Evolutionary conservation across 2,329 filamentous ascomycete species (phyloP).

Genomic region (Ceratocystis eucalypticola): DNA sequence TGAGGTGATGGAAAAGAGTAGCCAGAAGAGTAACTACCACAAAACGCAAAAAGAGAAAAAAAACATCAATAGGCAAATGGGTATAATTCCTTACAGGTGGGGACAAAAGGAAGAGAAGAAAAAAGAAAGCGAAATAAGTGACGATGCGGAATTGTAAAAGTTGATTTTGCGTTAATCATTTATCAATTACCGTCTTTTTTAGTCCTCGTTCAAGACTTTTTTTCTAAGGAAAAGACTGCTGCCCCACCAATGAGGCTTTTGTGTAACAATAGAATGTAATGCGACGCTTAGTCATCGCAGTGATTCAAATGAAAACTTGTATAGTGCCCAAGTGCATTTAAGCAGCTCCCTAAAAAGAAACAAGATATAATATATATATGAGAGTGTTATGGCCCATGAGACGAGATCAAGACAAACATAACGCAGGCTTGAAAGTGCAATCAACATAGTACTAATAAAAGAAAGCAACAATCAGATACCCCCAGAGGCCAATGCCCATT

Average conservation of each 20-base stretch:
- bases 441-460: neutral
- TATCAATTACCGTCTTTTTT: neutral
- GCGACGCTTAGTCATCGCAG: conserved; percentile 1
- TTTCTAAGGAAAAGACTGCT: neutral
- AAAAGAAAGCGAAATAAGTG: neutral
- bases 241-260: conserved; percentile 1
- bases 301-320: neutral
- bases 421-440: no score
- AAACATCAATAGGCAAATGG: neutral
- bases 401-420: neutral
- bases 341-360: neutral
- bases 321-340: neutral
- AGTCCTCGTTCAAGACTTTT: neutral
- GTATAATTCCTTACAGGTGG: neutral
- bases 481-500: neutral
- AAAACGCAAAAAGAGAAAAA: neutral
- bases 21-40: neutral
- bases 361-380: neutral
- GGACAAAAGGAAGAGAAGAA: neutral
- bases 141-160: neutral
- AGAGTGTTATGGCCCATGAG: neutral
- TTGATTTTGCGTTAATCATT: neutral
- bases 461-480: neutral
- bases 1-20: neutral
- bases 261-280: neutral